Percentiles rank a stretch among this genome's conserved stretches.
Evolutionary conservation across 495 filamentous ascomycete species (phyloP).

Genomic region (Penicillium coffeae): DNA sequence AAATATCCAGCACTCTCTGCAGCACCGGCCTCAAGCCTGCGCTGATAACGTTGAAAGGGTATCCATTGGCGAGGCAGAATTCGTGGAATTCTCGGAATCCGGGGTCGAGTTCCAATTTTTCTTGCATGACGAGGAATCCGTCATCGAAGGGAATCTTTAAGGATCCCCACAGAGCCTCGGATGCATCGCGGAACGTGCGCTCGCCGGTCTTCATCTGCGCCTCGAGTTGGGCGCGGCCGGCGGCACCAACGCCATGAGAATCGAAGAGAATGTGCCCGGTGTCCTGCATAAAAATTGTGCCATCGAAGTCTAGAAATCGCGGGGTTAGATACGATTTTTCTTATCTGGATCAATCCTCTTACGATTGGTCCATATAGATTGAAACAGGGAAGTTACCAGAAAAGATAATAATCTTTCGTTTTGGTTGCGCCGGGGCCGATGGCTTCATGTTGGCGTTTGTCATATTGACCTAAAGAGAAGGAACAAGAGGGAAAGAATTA

Average conservation of each 20-base stretch:
- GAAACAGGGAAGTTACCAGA: slow-evolving; percentile 18
- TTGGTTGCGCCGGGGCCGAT: slow-evolving; percentile 4
- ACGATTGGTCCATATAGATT: background rate
- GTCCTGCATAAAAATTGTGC: slow-evolving; percentile 77
- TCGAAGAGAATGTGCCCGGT: slow-evolving; percentile 74
- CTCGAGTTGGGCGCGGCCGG: slow-evolving; percentile 56
- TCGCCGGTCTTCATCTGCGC: slow-evolving; percentile 64
- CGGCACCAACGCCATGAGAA: slow-evolving; percentile 58
- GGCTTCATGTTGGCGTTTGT: slow-evolving; percentile 15
- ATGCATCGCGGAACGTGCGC: slow-evolving; percentile 68
- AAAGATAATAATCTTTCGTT: slow-evolving; percentile 31
- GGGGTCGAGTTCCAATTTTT: slow-evolving; percentile 60
- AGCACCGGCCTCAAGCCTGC: slow-evolving; percentile 68
- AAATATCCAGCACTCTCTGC: slow-evolving; percentile 57
- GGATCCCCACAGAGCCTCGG: slow-evolving; percentile 74
- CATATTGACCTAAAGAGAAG: slow-evolving; percentile 13
- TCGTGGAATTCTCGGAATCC: slow-evolving; percentile 64
- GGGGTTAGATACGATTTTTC: no score
- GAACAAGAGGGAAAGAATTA: background rate
- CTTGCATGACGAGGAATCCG: slow-evolving; percentile 66
- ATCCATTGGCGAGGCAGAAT: slow-evolving; percentile 60
- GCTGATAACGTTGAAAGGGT: slow-evolving; percentile 71
- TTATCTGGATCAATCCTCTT: background rate
- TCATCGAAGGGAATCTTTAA: slow-evolving; percentile 68
- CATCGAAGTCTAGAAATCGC: slow-evolving; percentile 68